These are phyloP conservation scores for Crassisporium funariophilum DNA, from an alignment of 768 basidiomycete genomes.

Conservation along the genomic window DNA sequence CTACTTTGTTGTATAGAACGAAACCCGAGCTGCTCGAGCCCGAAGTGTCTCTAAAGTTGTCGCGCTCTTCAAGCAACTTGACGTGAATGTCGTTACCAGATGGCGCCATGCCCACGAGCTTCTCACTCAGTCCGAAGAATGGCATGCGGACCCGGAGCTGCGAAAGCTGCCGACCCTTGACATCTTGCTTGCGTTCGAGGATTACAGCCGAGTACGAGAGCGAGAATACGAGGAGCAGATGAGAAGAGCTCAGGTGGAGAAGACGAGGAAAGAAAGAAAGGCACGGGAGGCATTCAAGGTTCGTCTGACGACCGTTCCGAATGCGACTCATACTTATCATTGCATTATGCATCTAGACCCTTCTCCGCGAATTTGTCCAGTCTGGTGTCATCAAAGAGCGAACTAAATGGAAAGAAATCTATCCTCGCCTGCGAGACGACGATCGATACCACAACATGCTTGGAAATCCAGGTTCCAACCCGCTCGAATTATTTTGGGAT, in stretches of 20 bases:
- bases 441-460: slow-evolving; percentile 85
- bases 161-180: slow-evolving; percentile 87
- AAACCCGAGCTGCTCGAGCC: slow-evolving; percentile 72
- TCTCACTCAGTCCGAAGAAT: slow-evolving; percentile 77
- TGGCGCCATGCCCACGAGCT: slow-evolving; percentile 86
- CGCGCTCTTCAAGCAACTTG: slow-evolving; percentile 79
- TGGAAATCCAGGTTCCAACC: slow-evolving; percentile 92
- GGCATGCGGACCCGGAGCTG: slow-evolving; percentile 75
- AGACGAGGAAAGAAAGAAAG: slow-evolving; percentile 82
- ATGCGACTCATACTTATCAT: neutral
- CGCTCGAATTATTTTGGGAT: slow-evolving; percentile 97
- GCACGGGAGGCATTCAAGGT: slow-evolving; percentile 92
- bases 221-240: slow-evolving; percentile 90
- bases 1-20: slow-evolving; percentile 53
- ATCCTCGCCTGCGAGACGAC: slow-evolving; percentile 75
- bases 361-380: slow-evolving; percentile 71
- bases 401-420: slow-evolving; percentile 91
- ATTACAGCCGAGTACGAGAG: slow-evolving; percentile 88
- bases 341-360: slow-evolving; percentile 43
- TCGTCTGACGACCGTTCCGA: slow-evolving; percentile 13
- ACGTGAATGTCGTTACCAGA: slow-evolving; percentile 90
- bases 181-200: slow-evolving; percentile 91
- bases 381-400: slow-evolving; percentile 73
- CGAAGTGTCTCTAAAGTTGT: slow-evolving; percentile 86
- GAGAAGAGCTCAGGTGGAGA: slow-evolving; percentile 78